A percentile compares a stretch with the other conserved stretches of the same genome.
These are phyloP conservation scores for Coleophoma cylindrospora DNA, from an alignment of 2,329 filamentous ascomycete genomes.

Conservation along the genomic window DNA sequence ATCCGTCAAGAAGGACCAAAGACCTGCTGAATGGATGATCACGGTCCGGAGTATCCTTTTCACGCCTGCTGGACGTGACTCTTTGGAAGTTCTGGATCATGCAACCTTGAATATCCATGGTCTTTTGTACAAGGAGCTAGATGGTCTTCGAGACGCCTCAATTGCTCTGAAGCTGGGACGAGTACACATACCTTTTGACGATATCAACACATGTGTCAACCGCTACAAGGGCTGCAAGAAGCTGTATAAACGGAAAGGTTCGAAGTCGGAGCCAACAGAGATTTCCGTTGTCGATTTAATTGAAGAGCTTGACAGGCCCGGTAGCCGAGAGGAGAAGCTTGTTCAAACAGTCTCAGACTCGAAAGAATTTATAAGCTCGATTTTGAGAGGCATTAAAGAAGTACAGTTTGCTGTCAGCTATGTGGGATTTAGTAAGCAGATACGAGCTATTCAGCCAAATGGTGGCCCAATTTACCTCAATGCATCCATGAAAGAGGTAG, in stretches of 20 bases:
- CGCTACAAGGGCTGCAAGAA: slow-evolving; percentile 44
- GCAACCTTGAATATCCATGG: slow-evolving; percentile 88
- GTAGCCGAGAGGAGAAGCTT: slow-evolving; percentile 56
- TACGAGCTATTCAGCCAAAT: slow-evolving; percentile 61
- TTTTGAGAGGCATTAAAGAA: slow-evolving; percentile 89
- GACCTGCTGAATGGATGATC: slow-evolving; percentile 92
- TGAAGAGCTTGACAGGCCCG: slow-evolving; percentile 64
- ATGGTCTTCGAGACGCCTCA: slow-evolving; percentile 85
- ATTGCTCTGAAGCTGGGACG: slow-evolving; percentile 88
- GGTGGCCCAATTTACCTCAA: slow-evolving; percentile 76
- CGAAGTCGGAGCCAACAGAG: slow-evolving; percentile 43
- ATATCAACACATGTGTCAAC: slow-evolving; percentile 61
- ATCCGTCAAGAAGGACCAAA: slow-evolving; percentile 55
- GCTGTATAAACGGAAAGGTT: slow-evolving; percentile 20
- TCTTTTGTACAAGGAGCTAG: slow-evolving; percentile 76
- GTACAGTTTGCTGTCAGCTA: slow-evolving; percentile 94
- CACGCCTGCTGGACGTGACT: slow-evolving; percentile 77
- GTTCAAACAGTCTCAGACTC: slow-evolving; percentile 86
- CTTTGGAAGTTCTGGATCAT: slow-evolving; percentile 83
- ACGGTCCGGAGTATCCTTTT: slow-evolving; percentile 83
- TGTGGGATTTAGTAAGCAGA: slow-evolving; percentile 76
- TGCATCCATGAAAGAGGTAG: slow-evolving; percentile 92
- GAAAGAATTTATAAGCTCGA: slow-evolving; percentile 85
- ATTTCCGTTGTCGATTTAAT: slow-evolving; percentile 69
- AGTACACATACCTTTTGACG: slow-evolving; percentile 86